Evolutionary conservation across 1,284 basidiomycete species (phyloP).

Genomic region (Malassezia obtusa): DNA sequence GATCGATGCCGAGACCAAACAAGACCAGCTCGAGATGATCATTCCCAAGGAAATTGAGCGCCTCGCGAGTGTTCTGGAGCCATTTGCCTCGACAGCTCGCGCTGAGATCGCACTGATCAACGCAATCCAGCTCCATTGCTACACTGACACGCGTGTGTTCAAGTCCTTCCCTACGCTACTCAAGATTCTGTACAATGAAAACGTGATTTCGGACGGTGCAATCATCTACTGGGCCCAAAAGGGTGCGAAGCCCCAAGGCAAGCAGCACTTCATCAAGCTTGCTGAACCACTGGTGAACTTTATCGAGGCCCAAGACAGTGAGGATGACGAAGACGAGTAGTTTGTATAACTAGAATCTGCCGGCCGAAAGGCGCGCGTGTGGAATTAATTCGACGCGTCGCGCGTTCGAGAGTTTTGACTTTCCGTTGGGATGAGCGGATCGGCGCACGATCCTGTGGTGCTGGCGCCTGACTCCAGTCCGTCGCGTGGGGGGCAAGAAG

Average conservation of each 20-base stretch:
- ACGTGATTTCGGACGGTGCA: constrained; percentile 85
- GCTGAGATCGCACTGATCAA: constrained; percentile 62
- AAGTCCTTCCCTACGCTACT: constrained; percentile 87
- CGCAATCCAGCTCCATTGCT: constrained; percentile 72
- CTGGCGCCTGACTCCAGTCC: constrained; percentile 18
- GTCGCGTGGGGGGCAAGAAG: neutral
- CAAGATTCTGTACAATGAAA: constrained; percentile 79
- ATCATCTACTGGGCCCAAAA: constrained; percentile 97
- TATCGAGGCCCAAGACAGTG: constrained; percentile 53
- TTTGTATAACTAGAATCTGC: neutral
- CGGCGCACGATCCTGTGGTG: constrained; percentile 13
- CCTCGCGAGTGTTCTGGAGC: constrained; percentile 71
- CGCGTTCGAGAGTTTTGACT: neutral
- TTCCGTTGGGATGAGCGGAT: constrained; percentile 11
- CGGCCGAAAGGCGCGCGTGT: neutral
- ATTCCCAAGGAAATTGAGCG: constrained; percentile 76
- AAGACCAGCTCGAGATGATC: constrained; percentile 78
- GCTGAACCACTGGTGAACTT: constrained; percentile 82
- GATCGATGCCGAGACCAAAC: constrained; percentile 73
- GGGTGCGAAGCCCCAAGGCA: constrained; percentile 85
- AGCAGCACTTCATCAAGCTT: constrained; percentile 83
- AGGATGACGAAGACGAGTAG: constrained; percentile 58
- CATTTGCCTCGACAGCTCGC: constrained; percentile 75
- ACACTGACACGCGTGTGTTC: constrained; percentile 78
- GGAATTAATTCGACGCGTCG: constrained; percentile 10